phyloP scores from a whole-genome alignment of 495 filamentous ascomycete genomes.

The Talaromyces proteolyticus region DNA sequence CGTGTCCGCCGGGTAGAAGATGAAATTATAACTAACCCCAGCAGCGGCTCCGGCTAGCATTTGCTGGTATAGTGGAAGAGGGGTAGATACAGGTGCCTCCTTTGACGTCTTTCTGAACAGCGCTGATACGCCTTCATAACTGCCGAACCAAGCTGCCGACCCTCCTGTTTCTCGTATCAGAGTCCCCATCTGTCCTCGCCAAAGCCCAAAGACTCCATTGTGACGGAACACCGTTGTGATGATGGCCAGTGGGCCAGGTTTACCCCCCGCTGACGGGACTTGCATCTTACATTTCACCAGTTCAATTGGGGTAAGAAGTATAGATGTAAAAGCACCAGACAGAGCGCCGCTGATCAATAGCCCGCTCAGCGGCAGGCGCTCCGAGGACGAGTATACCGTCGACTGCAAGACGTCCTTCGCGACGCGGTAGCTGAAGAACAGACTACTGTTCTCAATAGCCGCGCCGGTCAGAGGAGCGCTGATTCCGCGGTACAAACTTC shows the following conservation, averaged over 20 bases:
- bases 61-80: constrained; percentile 62
- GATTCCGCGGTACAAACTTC: constrained; percentile 88
- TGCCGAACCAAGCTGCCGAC: constrained; percentile 91
- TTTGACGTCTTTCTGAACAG: constrained; percentile 44
- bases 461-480: constrained; percentile 86
- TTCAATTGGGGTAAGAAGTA: constrained; percentile 91
- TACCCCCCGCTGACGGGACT: constrained; percentile 48
- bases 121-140: constrained; percentile 73
- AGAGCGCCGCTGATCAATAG: constrained; percentile 73
- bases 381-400: constrained; percentile 41
- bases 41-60: constrained; percentile 84
- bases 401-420: constrained; percentile 62
- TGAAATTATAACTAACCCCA: constrained; percentile 90
- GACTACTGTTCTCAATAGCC: constrained; percentile 84
- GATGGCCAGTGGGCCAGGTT: constrained; percentile 48
- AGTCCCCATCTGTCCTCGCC: constrained; percentile 91
- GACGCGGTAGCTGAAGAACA: constrained; percentile 84
- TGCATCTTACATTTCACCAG: constrained; percentile 99
- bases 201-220: constrained; percentile 81
- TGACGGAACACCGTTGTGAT: constrained; percentile 73
- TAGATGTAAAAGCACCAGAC: constrained; percentile 83
- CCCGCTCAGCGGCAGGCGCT: constrained; percentile 62
- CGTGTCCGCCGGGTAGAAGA: constrained; percentile 95
- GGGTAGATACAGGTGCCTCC: constrained; percentile 7
- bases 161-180: constrained; percentile 92